These are phyloP conservation scores for Pseudoturritis turrita DNA, from an alignment of 345 rosid species.

Conservation along the genomic window DNA sequence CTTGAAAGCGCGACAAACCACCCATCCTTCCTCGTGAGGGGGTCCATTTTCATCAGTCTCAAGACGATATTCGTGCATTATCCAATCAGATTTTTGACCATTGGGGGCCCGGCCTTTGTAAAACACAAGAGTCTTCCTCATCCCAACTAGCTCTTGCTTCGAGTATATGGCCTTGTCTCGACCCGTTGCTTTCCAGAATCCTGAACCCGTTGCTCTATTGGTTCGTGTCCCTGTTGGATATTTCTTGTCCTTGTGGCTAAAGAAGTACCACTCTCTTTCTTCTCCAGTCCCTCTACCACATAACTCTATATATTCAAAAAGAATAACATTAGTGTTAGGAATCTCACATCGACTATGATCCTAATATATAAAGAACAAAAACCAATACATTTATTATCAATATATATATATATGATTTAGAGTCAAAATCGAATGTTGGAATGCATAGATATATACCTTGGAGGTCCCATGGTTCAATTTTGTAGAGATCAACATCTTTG, in stretches of 20 bases:
- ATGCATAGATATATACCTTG: slow-evolving; percentile 47
- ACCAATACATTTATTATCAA: background rate
- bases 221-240: slow-evolving; percentile 98
- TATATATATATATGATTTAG: background rate
- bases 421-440: background rate
- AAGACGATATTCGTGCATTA: slow-evolving; percentile 96
- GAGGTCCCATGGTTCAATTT: slow-evolving; percentile 84
- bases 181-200: slow-evolving; percentile 99
- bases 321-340: background rate
- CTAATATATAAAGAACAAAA: background rate
- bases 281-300: slow-evolving; percentile 83
- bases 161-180: slow-evolving; percentile 90
- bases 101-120: slow-evolving; percentile 95
- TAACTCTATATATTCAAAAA: slow-evolving; percentile 40
- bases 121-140: slow-evolving; percentile 94
- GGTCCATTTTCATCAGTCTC: slow-evolving; percentile 90
- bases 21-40: slow-evolving; percentile 99
- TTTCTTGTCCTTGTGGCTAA: slow-evolving; percentile 94
- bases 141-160: slow-evolving; percentile 78
- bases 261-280: slow-evolving; percentile 94
- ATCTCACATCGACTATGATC: background rate
- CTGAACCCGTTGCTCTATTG: slow-evolving; percentile 92
- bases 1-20: slow-evolving; percentile 92
- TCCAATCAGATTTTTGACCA: slow-evolving; percentile 94
- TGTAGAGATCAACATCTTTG: slow-evolving; percentile 75